phyloP scores from a whole-genome alignment of 176 grass and related monocot genomes.

The Eragrostis nindensis region DNA sequence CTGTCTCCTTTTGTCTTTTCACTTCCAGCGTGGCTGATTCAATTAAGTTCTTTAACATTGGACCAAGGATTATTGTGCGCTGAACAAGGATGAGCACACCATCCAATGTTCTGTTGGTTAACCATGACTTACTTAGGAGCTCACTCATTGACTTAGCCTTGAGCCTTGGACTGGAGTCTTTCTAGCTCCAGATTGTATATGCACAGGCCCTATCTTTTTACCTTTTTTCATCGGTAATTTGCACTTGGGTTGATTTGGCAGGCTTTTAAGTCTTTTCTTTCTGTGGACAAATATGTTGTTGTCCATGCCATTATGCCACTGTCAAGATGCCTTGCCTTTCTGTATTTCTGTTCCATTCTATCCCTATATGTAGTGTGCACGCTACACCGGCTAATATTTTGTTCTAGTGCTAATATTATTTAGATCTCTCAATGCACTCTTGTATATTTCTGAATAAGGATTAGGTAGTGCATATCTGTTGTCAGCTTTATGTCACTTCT shows the following conservation, averaged over 20 bases:
- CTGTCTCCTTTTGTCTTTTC: too few species aligned
- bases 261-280: background rate
- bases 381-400: background rate
- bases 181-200: slow-evolving; percentile 6
- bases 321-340: background rate
- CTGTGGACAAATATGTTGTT: background rate
- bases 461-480: background rate
- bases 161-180: background rate
- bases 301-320: background rate
- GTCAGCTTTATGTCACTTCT: background rate
- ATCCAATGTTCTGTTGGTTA: background rate
- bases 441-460: background rate
- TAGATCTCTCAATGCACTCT: background rate
- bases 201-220: background rate
- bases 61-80: background rate
- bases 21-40: background rate
- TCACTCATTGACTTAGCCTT: background rate
- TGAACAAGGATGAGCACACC: background rate
- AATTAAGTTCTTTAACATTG: background rate
- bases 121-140: background rate
- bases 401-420: background rate
- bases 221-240: background rate
- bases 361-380: background rate
- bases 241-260: background rate
- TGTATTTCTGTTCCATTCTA: slow-evolving; percentile 13